Evolutionary conservation across 1,284 basidiomycete genomes (phyloP), one percentile per base, ranked within the genome.

Genomic region (Ganoderma boninense): DNA sequence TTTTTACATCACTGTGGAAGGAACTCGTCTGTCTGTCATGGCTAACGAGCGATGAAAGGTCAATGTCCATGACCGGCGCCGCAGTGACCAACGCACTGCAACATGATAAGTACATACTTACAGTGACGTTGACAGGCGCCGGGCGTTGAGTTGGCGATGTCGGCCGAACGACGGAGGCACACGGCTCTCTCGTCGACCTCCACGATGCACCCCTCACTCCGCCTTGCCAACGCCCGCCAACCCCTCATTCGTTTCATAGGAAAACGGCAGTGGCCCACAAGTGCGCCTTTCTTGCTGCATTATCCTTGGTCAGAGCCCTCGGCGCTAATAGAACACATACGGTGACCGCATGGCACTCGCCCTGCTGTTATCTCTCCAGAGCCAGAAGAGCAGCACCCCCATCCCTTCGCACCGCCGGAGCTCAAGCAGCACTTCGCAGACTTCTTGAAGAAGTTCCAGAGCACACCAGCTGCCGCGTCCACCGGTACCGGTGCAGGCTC

Each of bases 171-270:
- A 46, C 62, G 67, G 69, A 63, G 29, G 32, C 65, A 43, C 64
- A 54, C 64, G 64, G n/a, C 66, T 62, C 66, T 64, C 65, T 62
- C 69, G 63, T 69, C 72, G 46, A 54, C 69, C 46, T 61, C 66
- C 65, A 73, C 68, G 62, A 89, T 89, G 87, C 82, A 84, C 74
- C 85, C 87, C 38, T 82, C 87, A 68, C 75, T 86, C 43, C 84
- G 86, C 69, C 77, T 84, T 68, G 80, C 81, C 67, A 70, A 76
- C 64, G 84, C 75, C 73, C 89, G 82, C 77, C 86, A 80, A 71
- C 95, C 95, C 38, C 89, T 95, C 79, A 96, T 96, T 71, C 88
- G 87, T 77, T 96, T 96, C 80, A 66, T 95, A 23, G 95, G 95
- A 65, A 93, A 89, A 82, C 87, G 93, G 35, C 79, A 83, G 60